Evolutionary conservation across 495 filamentous ascomycete genomes (phyloP).

Genomic region (Xylaria cubensis): DNA sequence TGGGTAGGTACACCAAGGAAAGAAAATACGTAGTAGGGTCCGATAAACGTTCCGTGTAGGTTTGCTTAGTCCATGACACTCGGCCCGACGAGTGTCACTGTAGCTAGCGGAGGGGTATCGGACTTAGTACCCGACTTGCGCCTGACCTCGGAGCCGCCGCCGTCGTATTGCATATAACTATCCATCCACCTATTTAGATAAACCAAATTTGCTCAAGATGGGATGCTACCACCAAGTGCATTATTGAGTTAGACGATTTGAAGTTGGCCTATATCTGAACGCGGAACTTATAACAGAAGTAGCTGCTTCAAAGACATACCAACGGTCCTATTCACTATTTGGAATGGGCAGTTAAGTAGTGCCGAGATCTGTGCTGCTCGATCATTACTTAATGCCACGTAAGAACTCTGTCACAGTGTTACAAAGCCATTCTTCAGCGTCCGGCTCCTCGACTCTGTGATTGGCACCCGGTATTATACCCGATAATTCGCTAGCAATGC

Average conservation of each 20-base stretch:
- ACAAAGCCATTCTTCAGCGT: constrained; percentile 47
- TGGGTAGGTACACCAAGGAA: background rate
- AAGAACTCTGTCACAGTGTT: constrained; percentile 49
- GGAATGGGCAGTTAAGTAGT: background rate
- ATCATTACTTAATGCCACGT: constrained; percentile 35
- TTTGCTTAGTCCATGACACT: background rate
- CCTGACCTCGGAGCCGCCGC: background rate
- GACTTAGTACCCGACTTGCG: background rate
- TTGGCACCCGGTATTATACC: constrained; percentile 52
- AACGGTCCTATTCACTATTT: background rate
- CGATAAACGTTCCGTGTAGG: background rate
- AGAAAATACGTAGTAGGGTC: no score
- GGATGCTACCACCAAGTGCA: background rate
- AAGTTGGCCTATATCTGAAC: background rate
- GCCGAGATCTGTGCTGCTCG: background rate
- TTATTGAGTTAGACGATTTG: background rate
- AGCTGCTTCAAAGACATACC: background rate
- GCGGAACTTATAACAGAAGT: background rate
- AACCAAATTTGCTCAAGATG: background rate
- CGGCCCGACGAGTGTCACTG: background rate
- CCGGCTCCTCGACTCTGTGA: constrained; percentile 47
- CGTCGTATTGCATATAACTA: background rate
- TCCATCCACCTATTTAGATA: background rate
- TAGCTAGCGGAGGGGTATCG: background rate
- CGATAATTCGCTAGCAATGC: constrained; percentile 48